Base-by-base conservation (phyloP, 2,329 filamentous ascomycete genomes). In the Beauveria australis region DNA sequence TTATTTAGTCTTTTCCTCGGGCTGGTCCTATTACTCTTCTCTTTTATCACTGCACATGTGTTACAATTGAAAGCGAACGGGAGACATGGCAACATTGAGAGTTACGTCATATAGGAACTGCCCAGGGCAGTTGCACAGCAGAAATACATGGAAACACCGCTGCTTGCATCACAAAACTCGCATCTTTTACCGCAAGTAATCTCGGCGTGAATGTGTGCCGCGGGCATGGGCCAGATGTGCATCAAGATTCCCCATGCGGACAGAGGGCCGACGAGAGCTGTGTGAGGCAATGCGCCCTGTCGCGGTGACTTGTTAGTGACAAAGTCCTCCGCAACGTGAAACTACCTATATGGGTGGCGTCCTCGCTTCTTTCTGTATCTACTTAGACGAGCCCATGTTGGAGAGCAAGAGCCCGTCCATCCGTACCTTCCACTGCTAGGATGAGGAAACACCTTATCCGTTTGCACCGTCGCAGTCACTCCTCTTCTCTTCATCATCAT, bases 11-110 rank as follows among this genome's bases (percentile, higher is more conserved):
- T 37, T 60, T 12, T 48, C 26, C 5, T 22, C 24, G 41, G 58
- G 51, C 51, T 60, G 51, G 43, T 44, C 58, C 43, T 54, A 40
- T 54, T 48, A n/a, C 30, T 47, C 28, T 53, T 47, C 28, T 28
- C 18, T 41, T 41, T 44, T 30, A 54, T 44, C 47, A 44, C 47
- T 12, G 19, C 56, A 26, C 24, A 47, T 28, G 58, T 60, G 49
- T 53, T 54, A 60, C 58, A 47, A 43, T 22, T 41, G 49, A 54
- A 46, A 37, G 33, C 40, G 26, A 40, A 33, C 33, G 48, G 26
- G 40, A 46, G 19, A 59, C 5, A 28, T 26, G 37, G 28, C 12
- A 46, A 46, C 24, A 37, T n/a, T 37, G 16, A 37, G 53, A 19
- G 47, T 16, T 58, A 58, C 46, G 55, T 58, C 55, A 30, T 19